Evolutionary conservation across 2,329 filamentous ascomycete genomes (phyloP).

Genomic region (Xylaria sp.): DNA sequence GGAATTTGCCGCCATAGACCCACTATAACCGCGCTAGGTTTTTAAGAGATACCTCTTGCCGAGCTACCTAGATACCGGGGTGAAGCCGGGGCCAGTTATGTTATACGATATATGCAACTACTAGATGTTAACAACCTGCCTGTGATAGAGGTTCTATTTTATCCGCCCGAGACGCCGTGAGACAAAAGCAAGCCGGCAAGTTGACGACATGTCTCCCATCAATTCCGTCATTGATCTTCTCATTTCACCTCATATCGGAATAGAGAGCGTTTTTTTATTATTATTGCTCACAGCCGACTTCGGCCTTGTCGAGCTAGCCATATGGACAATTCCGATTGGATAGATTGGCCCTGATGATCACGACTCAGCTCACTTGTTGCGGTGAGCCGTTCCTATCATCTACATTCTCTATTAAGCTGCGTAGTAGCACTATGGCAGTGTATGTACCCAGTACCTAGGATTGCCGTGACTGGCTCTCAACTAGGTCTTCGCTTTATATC

Average conservation of each 20-base stretch:
- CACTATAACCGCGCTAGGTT: neutral
- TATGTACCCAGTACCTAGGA: slow-evolving; percentile 1
- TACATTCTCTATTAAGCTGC: neutral
- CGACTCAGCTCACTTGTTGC: slow-evolving; percentile 28
- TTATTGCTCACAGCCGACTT: slow-evolving; percentile 25
- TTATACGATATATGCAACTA: slow-evolving; percentile 25
- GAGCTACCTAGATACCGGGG: neutral
- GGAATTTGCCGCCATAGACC: neutral
- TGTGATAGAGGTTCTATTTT: neutral
- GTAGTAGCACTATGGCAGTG: neutral
- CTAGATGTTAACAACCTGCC: neutral
- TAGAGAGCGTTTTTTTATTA: slow-evolving; percentile 5
- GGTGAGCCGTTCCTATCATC: slow-evolving; percentile 14
- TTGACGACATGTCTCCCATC: slow-evolving; percentile 37
- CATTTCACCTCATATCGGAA: slow-evolving; percentile 20
- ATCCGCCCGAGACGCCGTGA: neutral
- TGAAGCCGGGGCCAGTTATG: neutral
- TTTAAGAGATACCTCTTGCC: neutral
- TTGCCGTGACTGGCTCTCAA: neutral
- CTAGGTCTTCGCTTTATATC: neutral
- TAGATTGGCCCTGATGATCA: slow-evolving; percentile 1
- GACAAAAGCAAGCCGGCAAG: neutral
- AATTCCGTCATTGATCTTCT: slow-evolving; percentile 35
- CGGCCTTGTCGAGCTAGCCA: slow-evolving; percentile 16
- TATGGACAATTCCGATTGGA: slow-evolving; percentile 26